A percentile compares a stretch with the other conserved stretches of the same genome.
phyloP scores from a whole-genome alignment of 2,329 filamentous ascomycete species.

The Aspergillus niger region DNA sequence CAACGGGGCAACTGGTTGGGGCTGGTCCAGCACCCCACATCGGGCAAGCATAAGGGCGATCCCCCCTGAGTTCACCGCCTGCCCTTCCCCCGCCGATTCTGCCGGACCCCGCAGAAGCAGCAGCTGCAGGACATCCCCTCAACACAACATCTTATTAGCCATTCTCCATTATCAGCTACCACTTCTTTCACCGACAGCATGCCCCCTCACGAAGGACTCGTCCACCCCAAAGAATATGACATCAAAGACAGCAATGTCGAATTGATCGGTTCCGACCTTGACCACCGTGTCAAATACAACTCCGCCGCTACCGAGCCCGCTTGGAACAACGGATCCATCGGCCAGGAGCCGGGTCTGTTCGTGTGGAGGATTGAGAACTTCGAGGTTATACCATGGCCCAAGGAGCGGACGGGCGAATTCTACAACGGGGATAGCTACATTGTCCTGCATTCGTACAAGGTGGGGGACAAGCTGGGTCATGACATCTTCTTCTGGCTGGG shows the following conservation, averaged over 20 bases:
- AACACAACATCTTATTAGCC: not conserved
- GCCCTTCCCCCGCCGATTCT: not conserved
- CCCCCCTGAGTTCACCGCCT: not conserved
- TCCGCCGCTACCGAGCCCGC: conserved; percentile 67
- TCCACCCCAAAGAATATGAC: conserved; percentile 66
- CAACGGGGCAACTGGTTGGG: not conserved
- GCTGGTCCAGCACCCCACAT: not conserved
- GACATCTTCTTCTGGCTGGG: conserved; percentile 74
- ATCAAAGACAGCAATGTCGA: conserved; percentile 70
- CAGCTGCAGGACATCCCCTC: not conserved
- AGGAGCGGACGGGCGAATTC: conserved; percentile 60
- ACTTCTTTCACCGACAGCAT: conserved; percentile 40
- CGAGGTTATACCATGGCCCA: conserved; percentile 63
- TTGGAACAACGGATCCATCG: conserved; percentile 63
- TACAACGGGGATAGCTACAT: conserved; percentile 71
- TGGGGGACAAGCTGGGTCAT: conserved; percentile 56
- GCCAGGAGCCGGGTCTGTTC: conserved; percentile 56
- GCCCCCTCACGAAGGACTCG: conserved; percentile 63
- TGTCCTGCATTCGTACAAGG: conserved; percentile 57
- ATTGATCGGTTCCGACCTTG: conserved; percentile 64
- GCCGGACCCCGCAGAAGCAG: not conserved
- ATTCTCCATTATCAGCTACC: not conserved
- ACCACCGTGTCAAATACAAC: conserved; percentile 68
- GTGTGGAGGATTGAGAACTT: conserved; percentile 71
- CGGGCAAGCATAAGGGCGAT: not conserved